Conservation (phyloP, 768 basidiomycete genomes). For the Lactifluus pinguis region DNA sequence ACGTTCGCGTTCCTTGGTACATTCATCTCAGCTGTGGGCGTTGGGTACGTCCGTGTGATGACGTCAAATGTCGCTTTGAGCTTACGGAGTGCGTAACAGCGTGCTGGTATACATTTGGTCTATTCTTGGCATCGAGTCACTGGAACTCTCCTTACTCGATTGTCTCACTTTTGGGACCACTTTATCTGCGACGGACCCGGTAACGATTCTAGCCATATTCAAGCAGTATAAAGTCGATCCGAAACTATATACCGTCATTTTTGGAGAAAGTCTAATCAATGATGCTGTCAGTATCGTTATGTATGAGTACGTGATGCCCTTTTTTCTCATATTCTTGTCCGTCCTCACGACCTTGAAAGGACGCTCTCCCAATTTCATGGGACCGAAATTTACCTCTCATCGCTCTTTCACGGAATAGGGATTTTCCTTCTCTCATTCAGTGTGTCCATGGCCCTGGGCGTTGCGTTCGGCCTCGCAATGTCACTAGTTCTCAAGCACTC, state of each 20-base stretch:
- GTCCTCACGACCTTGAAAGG: slow-evolving; percentile 32
- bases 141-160: slow-evolving; percentile 80
- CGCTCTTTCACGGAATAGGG: slow-evolving; percentile 93
- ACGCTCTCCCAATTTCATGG: slow-evolving; percentile 91
- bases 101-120: slow-evolving; percentile 93
- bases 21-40: slow-evolving; percentile 90
- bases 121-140: slow-evolving; percentile 82
- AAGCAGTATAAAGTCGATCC: slow-evolving; percentile 98
- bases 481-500: slow-evolving; percentile 94
- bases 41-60: slow-evolving; percentile 59
- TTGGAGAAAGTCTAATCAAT: slow-evolving; percentile 93
- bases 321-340: not conserved
- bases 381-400: slow-evolving; percentile 73
- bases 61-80: not conserved
- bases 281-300: slow-evolving; percentile 99
- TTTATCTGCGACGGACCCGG: slow-evolving; percentile 93
- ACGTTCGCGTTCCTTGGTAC: slow-evolving; percentile 92
- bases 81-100: slow-evolving; percentile 53
- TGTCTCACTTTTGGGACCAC: slow-evolving; percentile 96
- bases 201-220: slow-evolving; percentile 97
- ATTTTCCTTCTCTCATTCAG: slow-evolving; percentile 95
- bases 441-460: slow-evolving; percentile 90
- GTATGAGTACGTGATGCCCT: slow-evolving; percentile 78
- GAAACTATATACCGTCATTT: slow-evolving; percentile 94
- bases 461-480: slow-evolving; percentile 82